Conservation (phyloP, 257 asterid genomes). For the Echites panduratus region DNA sequence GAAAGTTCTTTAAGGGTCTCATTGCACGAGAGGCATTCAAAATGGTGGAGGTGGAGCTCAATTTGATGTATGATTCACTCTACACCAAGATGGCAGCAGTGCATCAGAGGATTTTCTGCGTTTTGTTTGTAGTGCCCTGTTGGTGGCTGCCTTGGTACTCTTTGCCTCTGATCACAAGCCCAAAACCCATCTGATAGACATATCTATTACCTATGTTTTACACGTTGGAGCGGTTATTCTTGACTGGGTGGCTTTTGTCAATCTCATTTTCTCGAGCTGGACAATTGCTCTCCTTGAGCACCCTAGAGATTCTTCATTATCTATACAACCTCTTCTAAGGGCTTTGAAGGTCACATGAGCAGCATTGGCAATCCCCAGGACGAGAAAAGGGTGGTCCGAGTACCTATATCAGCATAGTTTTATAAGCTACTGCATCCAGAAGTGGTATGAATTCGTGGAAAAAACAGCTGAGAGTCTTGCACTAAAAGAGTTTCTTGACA, state of each 20-base stretch:
- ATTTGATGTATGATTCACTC: constrained; percentile 30
- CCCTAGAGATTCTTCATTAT: not conserved
- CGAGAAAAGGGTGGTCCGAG: not conserved
- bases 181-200: not conserved
- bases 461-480: not conserved
- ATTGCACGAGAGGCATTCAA: constrained; percentile 12
- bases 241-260: constrained; percentile 11
- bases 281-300: constrained; percentile 1
- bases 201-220: constrained; percentile 13
- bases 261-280: constrained; percentile 20
- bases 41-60: constrained; percentile 26
- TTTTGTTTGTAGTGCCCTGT: constrained; percentile 6
- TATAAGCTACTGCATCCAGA: not conserved
- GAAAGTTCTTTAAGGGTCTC: not conserved
- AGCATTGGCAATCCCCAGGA: not conserved
- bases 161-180: not conserved
- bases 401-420: not conserved
- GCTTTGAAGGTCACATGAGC: not conserved
- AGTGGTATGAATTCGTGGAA: not conserved
- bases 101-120: constrained; percentile 7
- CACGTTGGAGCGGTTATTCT: constrained; percentile 18
- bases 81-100: constrained; percentile 23
- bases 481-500: constrained; percentile 2
- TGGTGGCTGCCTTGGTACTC: constrained; percentile 4
- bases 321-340: not conserved